Base-by-base conservation (phyloP, 768 basidiomycete species). In the Leucosporidium scottii region DNA sequence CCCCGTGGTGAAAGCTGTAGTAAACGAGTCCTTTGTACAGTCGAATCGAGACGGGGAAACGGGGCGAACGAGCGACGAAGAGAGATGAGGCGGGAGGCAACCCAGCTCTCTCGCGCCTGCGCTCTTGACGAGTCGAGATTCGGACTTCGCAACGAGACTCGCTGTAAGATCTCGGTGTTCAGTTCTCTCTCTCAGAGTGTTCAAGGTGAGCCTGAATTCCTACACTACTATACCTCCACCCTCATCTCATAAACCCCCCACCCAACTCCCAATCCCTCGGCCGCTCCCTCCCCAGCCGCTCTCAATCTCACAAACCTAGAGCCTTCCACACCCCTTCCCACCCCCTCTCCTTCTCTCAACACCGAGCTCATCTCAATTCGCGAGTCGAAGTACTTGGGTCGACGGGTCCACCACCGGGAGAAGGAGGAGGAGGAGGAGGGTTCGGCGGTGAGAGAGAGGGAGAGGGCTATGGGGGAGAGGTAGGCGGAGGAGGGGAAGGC, bases 171-270 rank as follows among this genome's bases (percentile, higher is more conserved):
- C 34, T 34, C 34, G 34, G 34, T 10, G 34, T 10, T 34, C 34
- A 10, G 34, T 34, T 34, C 10, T 34, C 34, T 34, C 34, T 34
- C 34, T n/a, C n/a, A n/a, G n/a, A n/a, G n/a, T n/a, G n/a, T n/a
- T n/a, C n/a, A n/a, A n/a, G n/a, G n/a, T n/a, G n/a, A n/a, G n/a
- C n/a, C n/a, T n/a, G n/a, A n/a, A n/a, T n/a, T n/a, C n/a, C n/a
- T n/a, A n/a, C n/a, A n/a, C n/a, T n/a, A n/a, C 49, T 3, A 25
- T 2, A 25, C n/a, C 44, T 15, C 25, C 20, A 66, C 7, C 60
- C 60, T 61, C 47, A 66, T 31, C 55, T 66, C 60, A 34, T 57
- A 61, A 9, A 61, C 60, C 25, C 60, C 65, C 65, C 65, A 66
- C 21, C 65, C 65, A 34, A 34, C 10, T 36, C 48, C 2, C 39